Evolutionary conservation across 2,329 filamentous ascomycete genomes (phyloP).

Genomic region (Botrytis tulipae): DNA sequence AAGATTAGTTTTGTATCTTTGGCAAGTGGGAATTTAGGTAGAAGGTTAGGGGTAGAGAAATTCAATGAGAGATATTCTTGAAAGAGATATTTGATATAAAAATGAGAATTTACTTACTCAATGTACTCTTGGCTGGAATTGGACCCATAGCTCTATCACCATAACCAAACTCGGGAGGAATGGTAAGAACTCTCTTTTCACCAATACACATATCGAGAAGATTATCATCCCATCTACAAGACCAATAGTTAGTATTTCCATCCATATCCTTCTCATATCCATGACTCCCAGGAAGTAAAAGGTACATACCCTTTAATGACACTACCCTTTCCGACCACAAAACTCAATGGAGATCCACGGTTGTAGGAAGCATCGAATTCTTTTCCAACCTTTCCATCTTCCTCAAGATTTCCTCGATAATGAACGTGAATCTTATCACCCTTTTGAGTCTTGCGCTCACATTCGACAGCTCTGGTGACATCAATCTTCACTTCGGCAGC

Average conservation of each 20-base stretch:
- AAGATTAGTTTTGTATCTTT: not conserved
- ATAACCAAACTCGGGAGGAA: slow-evolving; percentile 84
- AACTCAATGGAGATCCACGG: slow-evolving; percentile 70
- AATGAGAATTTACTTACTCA: slow-evolving; percentile 53
- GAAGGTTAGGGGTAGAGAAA: not conserved
- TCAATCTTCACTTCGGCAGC: slow-evolving; percentile 66
- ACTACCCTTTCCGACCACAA: slow-evolving; percentile 74
- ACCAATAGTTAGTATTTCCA: slow-evolving; percentile 10
- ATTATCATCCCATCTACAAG: slow-evolving; percentile 78
- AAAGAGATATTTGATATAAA: not conserved
- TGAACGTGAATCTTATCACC: slow-evolving; percentile 84
- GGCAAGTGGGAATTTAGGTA: not conserved
- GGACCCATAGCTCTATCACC: slow-evolving; percentile 73
- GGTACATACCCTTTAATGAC: slow-evolving; percentile 80
- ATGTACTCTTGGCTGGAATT: slow-evolving; percentile 76
- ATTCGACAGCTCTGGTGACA: slow-evolving; percentile 70
- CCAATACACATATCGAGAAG: slow-evolving; percentile 93
- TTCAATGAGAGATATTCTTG: not conserved
- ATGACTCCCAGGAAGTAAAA: not conserved
- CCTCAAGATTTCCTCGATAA: slow-evolving; percentile 77
- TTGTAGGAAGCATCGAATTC: slow-evolving; percentile 88
- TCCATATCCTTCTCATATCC: not conserved
- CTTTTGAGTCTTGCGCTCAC: slow-evolving; percentile 70
- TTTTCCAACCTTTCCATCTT: slow-evolving; percentile 55
- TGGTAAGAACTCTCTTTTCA: slow-evolving; percentile 85